Conservation (phyloP, 108 stramenopile genomes). For the Nannochloropsis granulata region DNA sequence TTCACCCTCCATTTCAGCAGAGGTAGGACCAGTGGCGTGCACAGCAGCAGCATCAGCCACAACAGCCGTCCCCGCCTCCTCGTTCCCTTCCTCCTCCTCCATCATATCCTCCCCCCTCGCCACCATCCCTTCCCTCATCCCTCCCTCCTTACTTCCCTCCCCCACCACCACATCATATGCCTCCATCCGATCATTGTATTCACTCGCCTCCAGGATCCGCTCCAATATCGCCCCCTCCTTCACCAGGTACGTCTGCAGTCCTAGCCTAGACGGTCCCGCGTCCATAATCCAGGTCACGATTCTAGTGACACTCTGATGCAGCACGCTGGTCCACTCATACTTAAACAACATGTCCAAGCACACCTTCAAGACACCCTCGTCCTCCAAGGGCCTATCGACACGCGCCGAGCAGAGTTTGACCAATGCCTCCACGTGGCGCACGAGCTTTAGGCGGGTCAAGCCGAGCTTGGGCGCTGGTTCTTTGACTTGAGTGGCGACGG, state of each 20-base stretch:
- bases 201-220: slow-evolving; percentile 52
- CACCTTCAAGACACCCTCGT: slow-evolving; percentile 36
- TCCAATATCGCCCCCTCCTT: slow-evolving; percentile 55
- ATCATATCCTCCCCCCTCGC: slow-evolving; percentile 3
- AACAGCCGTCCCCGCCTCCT: neutral
- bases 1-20: slow-evolving; percentile 3
- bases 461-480: neutral
- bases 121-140: neutral
- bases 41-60: slow-evolving; percentile 29
- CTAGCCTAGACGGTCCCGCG: slow-evolving; percentile 49
- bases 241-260: slow-evolving; percentile 68
- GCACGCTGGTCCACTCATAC: slow-evolving; percentile 82
- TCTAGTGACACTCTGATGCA: slow-evolving; percentile 82
- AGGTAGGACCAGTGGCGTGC: neutral
- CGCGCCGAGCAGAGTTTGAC: neutral
- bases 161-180: slow-evolving; percentile 35
- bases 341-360: slow-evolving; percentile 82
- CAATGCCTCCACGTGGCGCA: neutral
- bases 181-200: slow-evolving; percentile 7
- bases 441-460: neutral
- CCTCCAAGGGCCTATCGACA: neutral
- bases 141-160: neutral
- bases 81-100: slow-evolving; percentile 1
- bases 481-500: neutral
- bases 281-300: slow-evolving; percentile 74